Evolutionary conservation across 257 asterid species (phyloP).

Genomic region (Lycium ferocissimum): DNA sequence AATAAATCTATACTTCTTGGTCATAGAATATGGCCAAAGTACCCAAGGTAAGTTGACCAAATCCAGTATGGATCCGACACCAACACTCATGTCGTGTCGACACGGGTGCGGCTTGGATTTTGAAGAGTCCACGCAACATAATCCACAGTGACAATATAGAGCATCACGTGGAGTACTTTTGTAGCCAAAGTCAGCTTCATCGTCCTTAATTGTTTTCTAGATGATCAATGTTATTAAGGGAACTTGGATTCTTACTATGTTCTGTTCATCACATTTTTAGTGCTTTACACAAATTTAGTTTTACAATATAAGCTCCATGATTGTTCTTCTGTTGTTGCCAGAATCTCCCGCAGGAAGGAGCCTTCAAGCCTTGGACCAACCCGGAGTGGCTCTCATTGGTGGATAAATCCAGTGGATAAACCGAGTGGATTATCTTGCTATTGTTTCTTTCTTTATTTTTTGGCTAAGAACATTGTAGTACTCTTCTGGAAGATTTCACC

Average conservation of each 20-base stretch:
- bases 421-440: too few relatives aligned
- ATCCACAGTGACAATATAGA: not conserved
- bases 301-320: not conserved
- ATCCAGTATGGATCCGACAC: too few relatives aligned
- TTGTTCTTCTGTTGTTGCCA: slow-evolving; percentile 24
- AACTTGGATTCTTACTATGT: not conserved
- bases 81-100: too few relatives aligned
- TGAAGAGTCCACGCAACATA: too few relatives aligned
- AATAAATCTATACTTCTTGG: too few relatives aligned
- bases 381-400: slow-evolving; percentile 26
- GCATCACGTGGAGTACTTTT: not conserved
- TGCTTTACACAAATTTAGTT: not conserved
- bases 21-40: too few relatives aligned
- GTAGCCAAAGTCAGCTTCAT: not conserved
- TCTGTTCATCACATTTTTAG: not conserved
- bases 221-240: not conserved
- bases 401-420: not conserved
- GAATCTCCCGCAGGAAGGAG: slow-evolving; percentile 28
- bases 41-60: too few relatives aligned
- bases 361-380: slow-evolving; percentile 29
- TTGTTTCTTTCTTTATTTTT: too few relatives aligned
- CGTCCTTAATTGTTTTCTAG: not conserved
- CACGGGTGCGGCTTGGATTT: too few relatives aligned
- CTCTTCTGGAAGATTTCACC: too few relatives aligned
- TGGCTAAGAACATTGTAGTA: too few relatives aligned